Base-by-base conservation (phyloP, 768 basidiomycete species). In the Phlebiopsis flavidoalba region DNA sequence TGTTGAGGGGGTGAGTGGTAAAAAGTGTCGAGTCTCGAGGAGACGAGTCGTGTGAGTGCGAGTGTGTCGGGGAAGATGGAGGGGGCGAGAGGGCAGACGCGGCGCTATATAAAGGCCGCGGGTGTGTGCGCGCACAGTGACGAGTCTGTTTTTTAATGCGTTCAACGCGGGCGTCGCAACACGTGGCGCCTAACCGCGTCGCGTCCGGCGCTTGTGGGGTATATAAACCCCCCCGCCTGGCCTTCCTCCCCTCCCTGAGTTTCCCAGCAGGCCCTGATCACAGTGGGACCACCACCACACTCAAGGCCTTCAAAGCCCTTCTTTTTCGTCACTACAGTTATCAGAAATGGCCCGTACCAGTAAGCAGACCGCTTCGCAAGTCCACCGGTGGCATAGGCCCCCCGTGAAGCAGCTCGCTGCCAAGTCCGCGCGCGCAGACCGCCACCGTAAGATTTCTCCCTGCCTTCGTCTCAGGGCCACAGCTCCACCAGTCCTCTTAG, bases 301-400 rank as follows among this genome's bases (percentile, higher is more conserved):
- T 45, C 31, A 14, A 48, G 49, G 37, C 43, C 21, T 7, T 17
- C 59, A 22, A 51, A n/a, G n/a, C 58, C n/a, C 48, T 62, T 53
- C n/a, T 54, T 22, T 15, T 43, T 40, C 11, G 10, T 24, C 33
- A 48, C 12, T 11, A 8, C 54, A 53, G n/a, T 37, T 21, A 64
- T 33, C 50, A 65, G 40, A 69, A 73, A 88, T 88, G 87, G 86
- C 87, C 52, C 87, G 87, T 60, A 88, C 86, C 58, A n/a, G n/a
- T n/a, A 87, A 88, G 75, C 86, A 88, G 79, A 88, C 86, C 56
- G 86, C 86, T n/a, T 53, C 86, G 86, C 78, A 88, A 88, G 76
- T 86, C 86, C 53, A 88, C 87, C 59, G 87, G 86, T 81, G 86
- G 86, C 83, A 84, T n/a, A 85, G 71, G 83, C 84, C 5, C 86